Conservation (phyloP, 1,284 basidiomycete species). For the Sparassis latifolia region DNA sequence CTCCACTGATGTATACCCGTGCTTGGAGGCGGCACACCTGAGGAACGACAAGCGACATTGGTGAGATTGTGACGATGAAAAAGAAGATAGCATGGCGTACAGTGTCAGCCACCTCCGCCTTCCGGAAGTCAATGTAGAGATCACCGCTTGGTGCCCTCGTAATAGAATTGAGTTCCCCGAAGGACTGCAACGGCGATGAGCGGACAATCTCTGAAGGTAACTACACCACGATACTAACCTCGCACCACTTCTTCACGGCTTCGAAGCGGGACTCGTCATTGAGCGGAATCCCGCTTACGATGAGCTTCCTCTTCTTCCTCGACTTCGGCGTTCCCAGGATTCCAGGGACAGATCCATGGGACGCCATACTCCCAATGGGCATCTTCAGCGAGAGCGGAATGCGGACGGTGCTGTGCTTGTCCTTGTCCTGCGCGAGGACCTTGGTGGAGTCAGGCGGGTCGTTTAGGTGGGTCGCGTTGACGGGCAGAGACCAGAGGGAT, state of each 20-base stretch:
- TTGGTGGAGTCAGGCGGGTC: slow-evolving; percentile 28
- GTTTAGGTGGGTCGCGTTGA: slow-evolving; percentile 31
- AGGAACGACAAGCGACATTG: background rate
- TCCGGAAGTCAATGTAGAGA: slow-evolving; percentile 63
- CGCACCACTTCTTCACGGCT: slow-evolving; percentile 56
- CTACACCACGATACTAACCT: slow-evolving; percentile 36
- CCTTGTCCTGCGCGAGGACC: slow-evolving; percentile 19
- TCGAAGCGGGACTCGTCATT: slow-evolving; percentile 29
- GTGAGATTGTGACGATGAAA: background rate
- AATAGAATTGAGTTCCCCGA: slow-evolving; percentile 68
- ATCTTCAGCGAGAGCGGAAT: slow-evolving; percentile 21
- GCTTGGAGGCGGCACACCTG: slow-evolving; percentile 73
- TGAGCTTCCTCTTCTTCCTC: slow-evolving; percentile 29
- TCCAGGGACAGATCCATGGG: slow-evolving; percentile 17
- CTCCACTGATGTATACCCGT: slow-evolving; percentile 61
- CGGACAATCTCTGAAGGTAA: background rate
- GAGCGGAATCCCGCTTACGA: slow-evolving; percentile 32
- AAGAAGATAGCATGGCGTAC: slow-evolving; percentile 32
- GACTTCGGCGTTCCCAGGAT: slow-evolving; percentile 22
- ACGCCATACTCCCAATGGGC: slow-evolving; percentile 9
- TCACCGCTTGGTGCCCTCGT: slow-evolving; percentile 67
- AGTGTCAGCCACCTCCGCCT: slow-evolving; percentile 70
- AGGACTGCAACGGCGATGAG: slow-evolving; percentile 38
- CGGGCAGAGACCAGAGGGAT: slow-evolving; percentile 34
- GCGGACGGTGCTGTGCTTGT: slow-evolving; percentile 16